Percentiles rank a stretch among this genome's conserved stretches.
Conservation (phyloP, 257 asterid genomes). For the Paraleonurus japonicus region DNA sequence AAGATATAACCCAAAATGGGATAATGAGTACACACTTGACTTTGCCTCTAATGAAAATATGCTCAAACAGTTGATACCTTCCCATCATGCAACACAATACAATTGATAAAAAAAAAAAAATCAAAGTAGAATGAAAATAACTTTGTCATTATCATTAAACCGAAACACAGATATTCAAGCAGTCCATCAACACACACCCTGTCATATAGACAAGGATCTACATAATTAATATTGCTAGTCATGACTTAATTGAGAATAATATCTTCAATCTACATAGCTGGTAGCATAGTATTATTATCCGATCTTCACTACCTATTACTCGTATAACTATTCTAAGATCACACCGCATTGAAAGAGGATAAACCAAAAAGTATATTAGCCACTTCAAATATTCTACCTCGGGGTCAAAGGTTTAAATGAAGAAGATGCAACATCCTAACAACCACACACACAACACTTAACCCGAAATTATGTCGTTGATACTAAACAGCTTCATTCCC, state of each 20-base stretch:
- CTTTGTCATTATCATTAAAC: not conserved
- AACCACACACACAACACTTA: no score
- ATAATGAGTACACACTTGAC: slow-evolving; percentile 52
- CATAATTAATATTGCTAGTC: not conserved
- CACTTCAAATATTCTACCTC: not conserved
- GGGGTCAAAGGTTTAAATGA: not conserved
- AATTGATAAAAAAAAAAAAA: no score
- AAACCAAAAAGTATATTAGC: not conserved
- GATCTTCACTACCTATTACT: not conserved
- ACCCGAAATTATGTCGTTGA: no score
- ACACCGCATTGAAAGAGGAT: not conserved
- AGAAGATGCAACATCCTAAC: no score
- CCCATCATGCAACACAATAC: slow-evolving; percentile 66
- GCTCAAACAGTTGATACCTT: slow-evolving; percentile 90
- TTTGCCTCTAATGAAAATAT: slow-evolving; percentile 95
- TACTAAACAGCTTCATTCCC: no score
- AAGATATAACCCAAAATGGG: not conserved
- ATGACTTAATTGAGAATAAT: not conserved
- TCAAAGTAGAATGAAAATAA: not conserved
- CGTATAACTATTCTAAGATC: not conserved
- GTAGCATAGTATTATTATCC: not conserved
- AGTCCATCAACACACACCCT: not conserved
- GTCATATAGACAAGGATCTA: not conserved
- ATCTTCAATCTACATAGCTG: not conserved
- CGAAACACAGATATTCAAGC: not conserved